Base-by-base conservation (phyloP, 352 stramenopile genomes). In the Phytophthora niederhauseri region DNA sequence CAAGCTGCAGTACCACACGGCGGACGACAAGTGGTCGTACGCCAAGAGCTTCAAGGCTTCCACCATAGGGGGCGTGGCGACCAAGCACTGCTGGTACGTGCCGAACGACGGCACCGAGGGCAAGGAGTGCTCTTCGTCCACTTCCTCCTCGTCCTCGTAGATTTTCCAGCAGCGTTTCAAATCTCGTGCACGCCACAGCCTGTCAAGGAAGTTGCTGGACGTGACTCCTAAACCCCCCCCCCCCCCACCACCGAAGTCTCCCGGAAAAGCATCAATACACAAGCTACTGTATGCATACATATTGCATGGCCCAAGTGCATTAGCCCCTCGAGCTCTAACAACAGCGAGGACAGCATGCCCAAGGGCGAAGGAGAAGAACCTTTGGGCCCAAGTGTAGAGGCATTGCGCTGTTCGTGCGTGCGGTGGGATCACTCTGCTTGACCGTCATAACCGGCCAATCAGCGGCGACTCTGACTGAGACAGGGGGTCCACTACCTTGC, bases 21-120 rank as follows among this genome's bases (percentile, higher is more conserved):
- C 81, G 48, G 81, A 89, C 69, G 52, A 60, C 19, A 71, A 59
- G 46, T 90, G 83, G 81, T 59, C 57, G 36, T 86, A 86, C 49
- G 61, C 68, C n/a, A 73, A 81, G 22, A 77, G 71, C 31, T 65
- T 89, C 26, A 64, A 68, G 17, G 54, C 63, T 1, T 76, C 76
- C 34, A 73, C 61, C 12, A 62, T 77, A 1, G 77, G 77, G 17
- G 77, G 80, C 30, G 68, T 89, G 24, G 70, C 63, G 1, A 78
- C 78, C 41, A 78, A 82, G 67, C 81, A 91, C 64, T 89, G 82
- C 64, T 91, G 79, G 77, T 88, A 78, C 66, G 73, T 91, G 26
- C 84, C 81, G 4, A 70, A 69, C 24, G 58, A 78, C 52, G 79
- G 79, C 57, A 57, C 31, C 3, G 62, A 69, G 45, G 66, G 66